These are phyloP conservation scores for Xylaria sp. DNA, from an alignment of 2,329 filamentous ascomycete genomes.

Conservation along the genomic window DNA sequence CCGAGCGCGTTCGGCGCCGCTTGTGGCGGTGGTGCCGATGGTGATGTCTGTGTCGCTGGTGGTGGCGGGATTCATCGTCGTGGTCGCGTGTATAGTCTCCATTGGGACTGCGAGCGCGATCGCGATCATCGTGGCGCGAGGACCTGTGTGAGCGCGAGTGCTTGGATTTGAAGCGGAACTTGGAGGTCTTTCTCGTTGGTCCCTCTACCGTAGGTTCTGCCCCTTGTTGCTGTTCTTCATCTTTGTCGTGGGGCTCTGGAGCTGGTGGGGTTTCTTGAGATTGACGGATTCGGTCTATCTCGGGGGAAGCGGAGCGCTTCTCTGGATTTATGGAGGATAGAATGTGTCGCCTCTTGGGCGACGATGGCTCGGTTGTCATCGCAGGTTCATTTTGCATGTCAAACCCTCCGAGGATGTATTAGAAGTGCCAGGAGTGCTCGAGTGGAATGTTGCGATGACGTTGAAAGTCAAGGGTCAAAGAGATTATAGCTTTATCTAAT, in stretches of 20 bases:
- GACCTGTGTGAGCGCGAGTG: conserved; percentile 45
- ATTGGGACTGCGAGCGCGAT: conserved; percentile 33
- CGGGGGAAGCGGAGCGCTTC: conserved; percentile 38
- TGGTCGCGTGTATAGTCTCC: conserved; percentile 11
- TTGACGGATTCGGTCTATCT: conserved; percentile 24
- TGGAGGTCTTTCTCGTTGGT: conserved; percentile 47
- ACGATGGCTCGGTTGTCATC: conserved; percentile 48
- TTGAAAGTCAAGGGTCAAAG: conserved; percentile 21
- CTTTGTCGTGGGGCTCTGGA: conserved; percentile 32
- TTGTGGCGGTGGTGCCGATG: conserved; percentile 46
- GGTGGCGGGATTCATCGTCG: conserved; percentile 33
- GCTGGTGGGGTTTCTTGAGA: conserved; percentile 30
- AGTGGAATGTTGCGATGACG: conserved; percentile 31
- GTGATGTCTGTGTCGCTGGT: conserved; percentile 43
- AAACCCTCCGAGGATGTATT: neutral
- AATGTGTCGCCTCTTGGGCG: conserved; percentile 51
- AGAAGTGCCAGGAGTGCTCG: neutral
- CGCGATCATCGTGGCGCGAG: conserved; percentile 35
- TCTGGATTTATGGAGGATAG: conserved; percentile 51
- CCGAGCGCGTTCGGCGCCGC: conserved; percentile 47
- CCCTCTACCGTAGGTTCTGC: conserved; percentile 28
- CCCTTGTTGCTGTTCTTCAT: conserved; percentile 34
- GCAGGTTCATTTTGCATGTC: conserved; percentile 40
- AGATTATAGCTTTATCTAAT: conserved; percentile 30
- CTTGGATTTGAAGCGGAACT: conserved; percentile 58